A percentile compares a stretch with the other conserved stretches of the same genome.
Evolutionary conservation across 2,329 filamentous ascomycete genomes (phyloP).

Genomic region (Macrophomina tecta): DNA sequence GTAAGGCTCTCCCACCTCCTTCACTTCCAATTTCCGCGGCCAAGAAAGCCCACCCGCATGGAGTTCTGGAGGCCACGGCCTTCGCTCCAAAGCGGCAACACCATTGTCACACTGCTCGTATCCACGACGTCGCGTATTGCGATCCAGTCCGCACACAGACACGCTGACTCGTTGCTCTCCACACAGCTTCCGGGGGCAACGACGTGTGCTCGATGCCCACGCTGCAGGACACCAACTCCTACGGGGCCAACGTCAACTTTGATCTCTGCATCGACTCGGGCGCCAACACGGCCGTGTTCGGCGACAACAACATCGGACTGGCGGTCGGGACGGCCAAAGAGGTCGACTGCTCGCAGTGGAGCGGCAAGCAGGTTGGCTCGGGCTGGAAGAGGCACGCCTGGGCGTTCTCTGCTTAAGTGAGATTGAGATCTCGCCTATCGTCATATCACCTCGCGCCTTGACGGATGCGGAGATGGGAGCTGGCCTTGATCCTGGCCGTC

Average conservation of each 20-base stretch:
- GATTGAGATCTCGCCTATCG: not conserved
- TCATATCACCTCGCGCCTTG: not conserved
- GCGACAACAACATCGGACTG: constrained; percentile 37
- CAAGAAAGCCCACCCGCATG: not conserved
- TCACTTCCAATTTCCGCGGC: not conserved
- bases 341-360: constrained; percentile 37
- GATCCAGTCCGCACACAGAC: not conserved
- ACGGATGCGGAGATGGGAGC: not conserved
- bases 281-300: constrained; percentile 46
- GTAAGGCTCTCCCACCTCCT: constrained; percentile 11
- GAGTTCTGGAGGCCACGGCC: not conserved
- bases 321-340: constrained; percentile 41
- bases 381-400: constrained; percentile 11
- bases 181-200: constrained; percentile 39
- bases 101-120: not conserved
- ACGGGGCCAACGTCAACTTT: constrained; percentile 50
- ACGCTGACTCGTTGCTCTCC: not conserved
- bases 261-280: constrained; percentile 49
- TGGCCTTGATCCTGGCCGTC: not conserved
- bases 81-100: not conserved
- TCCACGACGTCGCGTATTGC: not conserved
- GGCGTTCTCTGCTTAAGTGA: not conserved
- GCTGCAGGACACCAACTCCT: constrained; percentile 43
- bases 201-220: constrained; percentile 45
- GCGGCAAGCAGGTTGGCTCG: constrained; percentile 16